phyloP scores from a whole-genome alignment of 1,284 basidiomycete species.

The Pisolithus thermaeus region DNA sequence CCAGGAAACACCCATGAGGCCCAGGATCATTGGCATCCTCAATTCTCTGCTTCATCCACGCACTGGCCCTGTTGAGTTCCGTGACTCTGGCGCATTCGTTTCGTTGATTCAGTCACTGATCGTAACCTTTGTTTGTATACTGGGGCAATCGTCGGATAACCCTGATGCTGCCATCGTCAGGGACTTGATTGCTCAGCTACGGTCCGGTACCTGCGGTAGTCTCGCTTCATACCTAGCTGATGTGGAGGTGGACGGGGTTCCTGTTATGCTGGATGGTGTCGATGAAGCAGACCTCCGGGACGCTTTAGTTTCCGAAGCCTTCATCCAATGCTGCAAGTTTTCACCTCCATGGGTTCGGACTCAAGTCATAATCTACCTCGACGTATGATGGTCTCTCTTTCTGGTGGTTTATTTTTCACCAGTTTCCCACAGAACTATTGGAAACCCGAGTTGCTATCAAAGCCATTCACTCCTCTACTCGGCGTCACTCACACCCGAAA shows the following conservation, averaged over 20 bases:
- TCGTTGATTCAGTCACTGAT: conserved; percentile 49
- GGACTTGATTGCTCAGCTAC: conserved; percentile 7
- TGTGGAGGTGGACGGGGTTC: conserved; percentile 7
- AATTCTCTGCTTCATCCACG: conserved; percentile 44
- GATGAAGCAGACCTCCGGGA: conserved; percentile 10
- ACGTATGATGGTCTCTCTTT: conserved; percentile 19
- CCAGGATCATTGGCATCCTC: conserved; percentile 44
- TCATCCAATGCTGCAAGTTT: conserved; percentile 32
- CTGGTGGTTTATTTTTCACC: not conserved
- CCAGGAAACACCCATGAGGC: conserved; percentile 36
- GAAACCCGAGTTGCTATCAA: conserved; percentile 26
- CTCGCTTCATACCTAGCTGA: conserved; percentile 8
- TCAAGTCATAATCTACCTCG: conserved; percentile 27
- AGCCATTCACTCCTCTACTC: conserved; percentile 31
- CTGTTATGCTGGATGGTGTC: conserved; percentile 7
- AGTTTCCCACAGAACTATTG: conserved; percentile 41
- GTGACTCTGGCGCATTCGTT: conserved; percentile 44
- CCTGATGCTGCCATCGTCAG: conserved; percentile 26
- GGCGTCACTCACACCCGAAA: conserved; percentile 34
- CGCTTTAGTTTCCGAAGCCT: conserved; percentile 29
- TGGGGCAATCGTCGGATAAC: conserved; percentile 11
- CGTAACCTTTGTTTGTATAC: conserved; percentile 37
- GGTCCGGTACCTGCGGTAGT: conserved; percentile 8
- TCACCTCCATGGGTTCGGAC: conserved; percentile 26
- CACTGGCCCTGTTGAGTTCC: conserved; percentile 37